phyloP scores from a whole-genome alignment of 306 rosid species.

The Alnus glutinosa region DNA sequence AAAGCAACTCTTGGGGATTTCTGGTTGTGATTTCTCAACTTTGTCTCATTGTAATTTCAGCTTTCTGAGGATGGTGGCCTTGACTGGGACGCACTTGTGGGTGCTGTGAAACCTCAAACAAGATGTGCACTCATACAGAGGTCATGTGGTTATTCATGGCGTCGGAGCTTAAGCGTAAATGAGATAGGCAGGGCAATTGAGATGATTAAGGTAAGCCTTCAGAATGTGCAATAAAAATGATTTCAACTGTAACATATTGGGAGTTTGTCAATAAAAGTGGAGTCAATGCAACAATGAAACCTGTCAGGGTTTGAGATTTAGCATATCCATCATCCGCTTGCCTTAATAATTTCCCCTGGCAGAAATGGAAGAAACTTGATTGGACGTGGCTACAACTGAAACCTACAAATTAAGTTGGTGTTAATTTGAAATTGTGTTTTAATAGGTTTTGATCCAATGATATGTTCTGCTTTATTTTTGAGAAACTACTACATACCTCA shows the following conservation, averaged over 20 bases:
- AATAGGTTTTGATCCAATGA: not conserved
- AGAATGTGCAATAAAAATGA: not conserved
- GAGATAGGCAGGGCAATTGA: constrained; percentile 72
- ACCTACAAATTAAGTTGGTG: constrained; percentile 1
- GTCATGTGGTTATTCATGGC: constrained; percentile 98
- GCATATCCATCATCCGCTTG: no score
- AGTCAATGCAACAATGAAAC: not conserved
- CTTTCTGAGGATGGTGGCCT: constrained; percentile 86
- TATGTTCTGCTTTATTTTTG: not conserved
- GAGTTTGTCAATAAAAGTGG: not conserved
- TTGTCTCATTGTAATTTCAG: constrained; percentile 38
- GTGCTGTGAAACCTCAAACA: constrained; percentile 69
- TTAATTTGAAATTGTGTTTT: not conserved
- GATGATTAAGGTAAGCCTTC: constrained; percentile 68
- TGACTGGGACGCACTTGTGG: constrained; percentile 66
- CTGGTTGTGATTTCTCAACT: constrained; percentile 16
- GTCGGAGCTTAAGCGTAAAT: constrained; percentile 74
- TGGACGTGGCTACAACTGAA: constrained; percentile 4
- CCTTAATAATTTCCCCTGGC: not conserved
- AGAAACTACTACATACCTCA: constrained; percentile 7
- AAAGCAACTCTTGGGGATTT: not conserved
- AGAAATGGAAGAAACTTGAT: constrained; percentile 8
- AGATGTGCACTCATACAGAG: constrained; percentile 92
- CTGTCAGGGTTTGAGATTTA: not conserved
- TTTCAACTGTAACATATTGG: not conserved